Base-by-base conservation (phyloP, 495 filamentous ascomycete species). In the Annulohypoxylon bovei region DNA sequence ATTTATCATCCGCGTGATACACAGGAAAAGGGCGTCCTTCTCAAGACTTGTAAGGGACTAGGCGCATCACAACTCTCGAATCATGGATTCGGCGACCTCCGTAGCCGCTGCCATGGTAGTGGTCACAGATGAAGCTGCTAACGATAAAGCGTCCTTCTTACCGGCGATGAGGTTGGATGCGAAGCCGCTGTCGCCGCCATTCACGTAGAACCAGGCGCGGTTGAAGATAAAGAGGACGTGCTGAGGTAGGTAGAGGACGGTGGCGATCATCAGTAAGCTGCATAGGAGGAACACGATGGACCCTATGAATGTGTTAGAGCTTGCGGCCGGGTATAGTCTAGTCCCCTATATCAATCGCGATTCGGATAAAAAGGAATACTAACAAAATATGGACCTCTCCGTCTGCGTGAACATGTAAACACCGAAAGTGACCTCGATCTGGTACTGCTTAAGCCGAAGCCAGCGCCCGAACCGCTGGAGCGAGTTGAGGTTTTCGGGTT, bases 181-280 rank as follows among this genome's bases (percentile, higher is more conserved):
- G 56, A 78, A 70, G 33, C 71, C 73, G 32, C 77, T 75, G 60
- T 92, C 91, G 73, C 94, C 93, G 54, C 93, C 93, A 63, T 88
- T 89, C 72, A 93, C 93, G 85, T 99, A 99, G 82, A 97, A 99
- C 89, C 93, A 97, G 27, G 93, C 88, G 75, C 95, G 90, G 72
- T 86, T 85, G 70, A 90, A 85, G 73, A 99, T 89, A 67, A 88
- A 87, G 68, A 87, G 82, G 73, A 98, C 78, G 78, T 98, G 95
- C 65, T 95, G 89, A 20, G 95, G 95, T 18, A 99, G 91, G 83
- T 99, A 99, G 65, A 98, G 87, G 44, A 91, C 91, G 70, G 88
- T 88, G 62, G 92, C 95, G 72, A 94, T 91, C 67, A 93, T 85
- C 74, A 97, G 88, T 85, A 98, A 90, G 70, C 88, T 88, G 79